Percentiles rank a stretch among this genome's conserved stretches.
phyloP scores from a whole-genome alignment of 2,329 filamentous ascomycete species.

The Fusarium solani-melongenae region DNA sequence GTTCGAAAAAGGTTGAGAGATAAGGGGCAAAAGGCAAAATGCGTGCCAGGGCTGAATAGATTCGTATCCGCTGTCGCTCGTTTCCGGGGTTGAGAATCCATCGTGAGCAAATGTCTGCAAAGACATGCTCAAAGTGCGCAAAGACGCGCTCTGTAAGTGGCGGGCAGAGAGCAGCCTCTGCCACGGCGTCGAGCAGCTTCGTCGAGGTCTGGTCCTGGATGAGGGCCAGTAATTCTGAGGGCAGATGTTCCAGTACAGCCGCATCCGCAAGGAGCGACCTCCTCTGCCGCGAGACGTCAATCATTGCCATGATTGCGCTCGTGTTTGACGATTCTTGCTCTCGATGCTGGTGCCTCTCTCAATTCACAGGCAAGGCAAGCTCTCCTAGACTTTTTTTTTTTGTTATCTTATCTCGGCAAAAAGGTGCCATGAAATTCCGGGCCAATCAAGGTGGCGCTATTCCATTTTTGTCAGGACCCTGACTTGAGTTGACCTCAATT shows the following conservation, averaged over 20 bases:
- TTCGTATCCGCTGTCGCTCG: conserved; percentile 51
- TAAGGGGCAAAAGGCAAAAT: conserved; percentile 86
- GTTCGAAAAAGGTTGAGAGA: conserved; percentile 76
- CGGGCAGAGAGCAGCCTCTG: conserved; percentile 75
- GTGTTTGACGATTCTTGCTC: conserved; percentile 42
- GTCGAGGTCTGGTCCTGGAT: conserved; percentile 72
- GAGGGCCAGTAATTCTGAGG: conserved; percentile 75
- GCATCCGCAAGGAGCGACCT: conserved; percentile 66
- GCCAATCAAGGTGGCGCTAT: conserved; percentile 45
- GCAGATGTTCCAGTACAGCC: conserved; percentile 68
- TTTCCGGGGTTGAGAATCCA: conserved; percentile 70
- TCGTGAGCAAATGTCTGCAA: conserved; percentile 84
- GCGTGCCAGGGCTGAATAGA: conserved; percentile 80
- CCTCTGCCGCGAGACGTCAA: conserved; percentile 66
- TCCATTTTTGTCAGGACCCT: conserved; percentile 17
- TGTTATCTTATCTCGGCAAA: conserved; percentile 45
- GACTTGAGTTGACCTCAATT: neutral
- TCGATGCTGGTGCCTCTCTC: conserved; percentile 42
- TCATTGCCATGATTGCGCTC: conserved; percentile 62
- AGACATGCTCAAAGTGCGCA: conserved; percentile 77
- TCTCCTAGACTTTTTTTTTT: conserved; percentile 53
- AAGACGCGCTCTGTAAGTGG: conserved; percentile 79
- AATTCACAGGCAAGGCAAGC: conserved; percentile 33
- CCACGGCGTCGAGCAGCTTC: conserved; percentile 77
- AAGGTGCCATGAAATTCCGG: conserved; percentile 51